phyloP scores from a whole-genome alignment of 805 yeast species.

The Metschnikowia drakensbergensis region DNA sequence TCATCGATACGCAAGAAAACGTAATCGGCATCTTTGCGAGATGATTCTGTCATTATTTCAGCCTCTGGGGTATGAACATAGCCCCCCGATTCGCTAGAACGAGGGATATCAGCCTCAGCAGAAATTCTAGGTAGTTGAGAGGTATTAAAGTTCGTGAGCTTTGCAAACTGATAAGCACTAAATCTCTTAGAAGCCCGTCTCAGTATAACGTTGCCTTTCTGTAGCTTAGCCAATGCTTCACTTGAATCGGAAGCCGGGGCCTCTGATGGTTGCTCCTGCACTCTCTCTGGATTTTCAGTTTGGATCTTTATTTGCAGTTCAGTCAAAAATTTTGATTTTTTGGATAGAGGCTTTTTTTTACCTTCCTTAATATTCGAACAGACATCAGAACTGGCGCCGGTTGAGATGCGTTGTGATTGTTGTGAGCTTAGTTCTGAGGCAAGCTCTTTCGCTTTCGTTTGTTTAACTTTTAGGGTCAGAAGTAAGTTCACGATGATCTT shows the following conservation, averaged over 20 bases:
- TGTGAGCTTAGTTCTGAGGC: slow-evolving; percentile 19
- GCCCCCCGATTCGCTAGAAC: neutral
- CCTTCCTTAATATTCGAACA: neutral
- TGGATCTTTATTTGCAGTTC: slow-evolving; percentile 2
- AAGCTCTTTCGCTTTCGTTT: slow-evolving; percentile 47
- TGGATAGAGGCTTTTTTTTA: neutral
- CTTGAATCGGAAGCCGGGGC: slow-evolving; percentile 11
- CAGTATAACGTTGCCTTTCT: slow-evolving; percentile 77
- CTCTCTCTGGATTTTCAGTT: neutral
- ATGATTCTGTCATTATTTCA: neutral
- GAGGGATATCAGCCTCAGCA: slow-evolving; percentile 5
- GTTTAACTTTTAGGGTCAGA: slow-evolving; percentile 77
- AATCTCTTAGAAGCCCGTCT: slow-evolving; percentile 91
- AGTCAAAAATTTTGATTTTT: slow-evolving; percentile 1
- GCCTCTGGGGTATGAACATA: neutral
- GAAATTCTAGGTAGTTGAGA: slow-evolving; percentile 12
- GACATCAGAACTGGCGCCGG: neutral
- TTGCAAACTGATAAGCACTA: slow-evolving; percentile 89
- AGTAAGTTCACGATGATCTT: slow-evolving; percentile 79
- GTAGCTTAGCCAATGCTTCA: slow-evolving; percentile 74
- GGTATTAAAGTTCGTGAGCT: slow-evolving; percentile 47
- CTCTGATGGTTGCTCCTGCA: neutral
- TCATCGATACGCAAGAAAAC: slow-evolving; percentile 51
- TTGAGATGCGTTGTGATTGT: neutral
- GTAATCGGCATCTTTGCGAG: neutral